Evolutionary conservation across 306 rosid species (phyloP), one percentile per base, ranked within the genome.

Genomic region (Medicago arabica): DNA sequence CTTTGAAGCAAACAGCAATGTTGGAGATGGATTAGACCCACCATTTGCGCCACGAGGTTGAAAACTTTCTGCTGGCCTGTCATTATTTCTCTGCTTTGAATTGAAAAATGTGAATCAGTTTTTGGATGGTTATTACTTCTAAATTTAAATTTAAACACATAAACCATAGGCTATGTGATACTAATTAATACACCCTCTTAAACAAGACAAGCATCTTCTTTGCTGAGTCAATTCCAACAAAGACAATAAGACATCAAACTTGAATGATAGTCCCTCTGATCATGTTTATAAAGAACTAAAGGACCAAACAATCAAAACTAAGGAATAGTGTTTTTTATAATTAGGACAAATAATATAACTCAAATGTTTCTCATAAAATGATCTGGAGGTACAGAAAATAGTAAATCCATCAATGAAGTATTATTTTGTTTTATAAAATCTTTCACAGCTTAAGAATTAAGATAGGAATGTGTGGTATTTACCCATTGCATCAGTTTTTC

Each of bases 401-500:
- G 1, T 34, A 34, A 5, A 34, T 34, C 38, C 7, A 34, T 34
- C 38, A 34, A 34, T 34, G 6, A 34, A 34, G 38, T 34, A 34
- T 18, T 28, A 19, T 40, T 67, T 50, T 59, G 41, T 19, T 71
- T 18, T 46, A 51, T 54, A 59, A 16, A 75, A 80, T 59, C 75
- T 51, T 25, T 62, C 49, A 12, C 59, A 79, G n/a, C 36, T 51
- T 61, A 59, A 71, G 15, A 74, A 25, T 51, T 61, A 59, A 71
- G 15, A 74, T 36, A 82, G 58, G 59, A 16, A 70, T 61, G 63
- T 60, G 51, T 25, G 51, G 60, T 46, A 78, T 63, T 84, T 96
- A 96, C 99, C 98, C 89, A 83, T 68, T 91, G 96, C 86, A 80
- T 82, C 83, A 89, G 62, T 75, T 88, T 92, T 16, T 79, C 84